Percentiles rank a stretch among this genome's conserved stretches.
Evolutionary conservation across 2,329 filamentous ascomycete species (phyloP).

Genomic region (Tolypocladium album): DNA sequence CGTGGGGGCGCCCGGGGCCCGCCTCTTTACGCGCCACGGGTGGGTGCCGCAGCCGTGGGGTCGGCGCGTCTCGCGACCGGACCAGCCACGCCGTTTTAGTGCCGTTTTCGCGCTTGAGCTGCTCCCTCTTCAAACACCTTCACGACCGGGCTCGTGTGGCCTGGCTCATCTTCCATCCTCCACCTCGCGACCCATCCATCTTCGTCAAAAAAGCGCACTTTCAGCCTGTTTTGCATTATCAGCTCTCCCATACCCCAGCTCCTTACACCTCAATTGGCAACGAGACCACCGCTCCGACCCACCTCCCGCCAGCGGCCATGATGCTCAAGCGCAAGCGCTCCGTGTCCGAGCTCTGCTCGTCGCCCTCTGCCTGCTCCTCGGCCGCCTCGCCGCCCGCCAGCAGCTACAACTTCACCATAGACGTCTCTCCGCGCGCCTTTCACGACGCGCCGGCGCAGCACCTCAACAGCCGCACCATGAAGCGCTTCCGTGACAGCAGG

Average conservation of each 20-base stretch:
- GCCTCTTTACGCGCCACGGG: not conserved
- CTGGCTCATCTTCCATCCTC: not conserved
- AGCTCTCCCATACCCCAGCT: not conserved
- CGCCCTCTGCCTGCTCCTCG: constrained; percentile 26
- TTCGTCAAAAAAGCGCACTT: not conserved
- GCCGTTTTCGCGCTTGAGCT: not conserved
- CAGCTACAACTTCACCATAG: constrained; percentile 16
- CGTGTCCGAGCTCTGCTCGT: constrained; percentile 42
- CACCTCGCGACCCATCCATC: not conserved
- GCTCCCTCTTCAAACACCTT: not conserved
- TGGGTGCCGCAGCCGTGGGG: not conserved
- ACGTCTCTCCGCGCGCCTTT: constrained; percentile 17
- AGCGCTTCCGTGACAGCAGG: constrained; percentile 48
- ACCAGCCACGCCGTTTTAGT: not conserved
- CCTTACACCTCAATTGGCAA: not conserved
- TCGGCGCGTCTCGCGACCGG: not conserved
- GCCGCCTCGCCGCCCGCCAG: constrained; percentile 26
- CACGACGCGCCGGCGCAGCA: constrained; percentile 23
- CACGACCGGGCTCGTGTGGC: not conserved
- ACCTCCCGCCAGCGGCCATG: constrained; percentile 22
- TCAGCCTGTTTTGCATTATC: not conserved
- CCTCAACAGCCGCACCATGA: constrained; percentile 47
- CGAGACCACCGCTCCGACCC: not conserved
- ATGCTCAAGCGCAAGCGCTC: constrained; percentile 55
- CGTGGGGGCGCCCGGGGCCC: not conserved